These are phyloP conservation scores for Kodamaea sagamina DNA, from an alignment of 805 yeast species.

Conservation along the genomic window DNA sequence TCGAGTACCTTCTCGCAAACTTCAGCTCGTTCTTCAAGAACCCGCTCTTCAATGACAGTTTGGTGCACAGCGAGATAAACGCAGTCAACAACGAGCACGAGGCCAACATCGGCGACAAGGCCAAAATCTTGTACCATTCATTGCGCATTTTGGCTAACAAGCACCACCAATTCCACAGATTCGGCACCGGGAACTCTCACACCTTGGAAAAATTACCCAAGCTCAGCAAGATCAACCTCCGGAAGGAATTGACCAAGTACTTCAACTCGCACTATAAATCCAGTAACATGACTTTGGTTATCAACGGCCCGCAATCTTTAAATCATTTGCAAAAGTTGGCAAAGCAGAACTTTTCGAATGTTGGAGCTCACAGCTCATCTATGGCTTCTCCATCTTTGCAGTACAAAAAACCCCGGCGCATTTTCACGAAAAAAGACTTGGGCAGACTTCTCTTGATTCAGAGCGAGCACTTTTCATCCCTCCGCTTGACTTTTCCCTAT, in stretches of 20 bases:
- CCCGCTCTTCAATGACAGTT: slow-evolving; percentile 50
- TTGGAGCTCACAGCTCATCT: slow-evolving; percentile 16
- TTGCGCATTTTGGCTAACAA: slow-evolving; percentile 49
- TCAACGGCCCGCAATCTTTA: slow-evolving; percentile 68
- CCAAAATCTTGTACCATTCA: slow-evolving; percentile 61
- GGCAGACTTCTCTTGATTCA: slow-evolving; percentile 10
- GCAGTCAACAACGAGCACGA: slow-evolving; percentile 70
- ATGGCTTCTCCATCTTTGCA: neutral
- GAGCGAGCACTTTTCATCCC: neutral
- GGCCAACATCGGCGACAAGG: slow-evolving; percentile 45
- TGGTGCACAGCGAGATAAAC: slow-evolving; percentile 52
- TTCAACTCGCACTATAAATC: slow-evolving; percentile 46
- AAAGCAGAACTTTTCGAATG: slow-evolving; percentile 40
- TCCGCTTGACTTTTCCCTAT: slow-evolving; percentile 51
- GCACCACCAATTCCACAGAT: slow-evolving; percentile 57
- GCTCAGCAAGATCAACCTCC: slow-evolving; percentile 31
- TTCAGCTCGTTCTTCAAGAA: slow-evolving; percentile 53
- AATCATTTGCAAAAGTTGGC: slow-evolving; percentile 57
- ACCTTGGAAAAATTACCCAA: slow-evolving; percentile 44
- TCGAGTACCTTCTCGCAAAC: slow-evolving; percentile 47
- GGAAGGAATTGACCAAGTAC: slow-evolving; percentile 37
- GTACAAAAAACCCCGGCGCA: too few species aligned
- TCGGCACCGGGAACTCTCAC: slow-evolving; percentile 63
- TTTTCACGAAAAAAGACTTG: neutral
- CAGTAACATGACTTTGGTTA: slow-evolving; percentile 55